Evolutionary conservation across 257 asterid genomes (phyloP), one percentile per base, ranked within the genome.

Genomic region (Primulina huaijiensis): DNA sequence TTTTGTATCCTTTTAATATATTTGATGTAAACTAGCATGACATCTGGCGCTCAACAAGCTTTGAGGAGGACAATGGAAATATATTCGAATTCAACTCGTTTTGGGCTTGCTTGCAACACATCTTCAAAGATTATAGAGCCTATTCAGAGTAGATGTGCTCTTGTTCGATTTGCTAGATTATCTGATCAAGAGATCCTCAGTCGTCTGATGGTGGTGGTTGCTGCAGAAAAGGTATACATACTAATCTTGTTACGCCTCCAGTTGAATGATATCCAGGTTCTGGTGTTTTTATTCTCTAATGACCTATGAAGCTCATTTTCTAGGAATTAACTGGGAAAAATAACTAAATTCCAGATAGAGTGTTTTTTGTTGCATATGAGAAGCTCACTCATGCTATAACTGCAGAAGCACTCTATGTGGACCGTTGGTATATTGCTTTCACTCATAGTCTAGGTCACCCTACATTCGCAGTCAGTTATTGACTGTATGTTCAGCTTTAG

Each of bases 1-100:
- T 64, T 30, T 57, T 2, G 3, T 30, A 30, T 23, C 71, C 20
- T 77, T 56, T 76, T 82, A 72, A 58, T 66, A 2, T 73, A 62
- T 81, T 79, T 70, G 33, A 70, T 79, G 74, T 14, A 71, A 69
- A 82, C 71, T 77, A 93, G 99, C 85, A 94, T 91, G 97, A 91
- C 97, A 17, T 78, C 97, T 76, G 99, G 96, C 64, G 99, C 99
- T 72, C 97, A 94, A 80, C 97, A 91, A 86, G 96, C 99, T 71
- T 86, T 94, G 75, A 89, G 99, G 84, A 94, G 99, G 84, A 94
- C 96, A 4, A 90, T 93, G 97, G 99, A 93, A 81, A 93, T 93
- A 76, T 90, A 87, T 80, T 93, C 99, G 0, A 90, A 84, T 72
- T 84, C 99, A 37, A 94, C 97, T 11, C 97, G 99, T 67, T 94